Percentiles rank a stretch among this genome's conserved stretches.
Conservation (phyloP, 495 filamentous ascomycete genomes). For the Lindgomyces ingoldianus region DNA sequence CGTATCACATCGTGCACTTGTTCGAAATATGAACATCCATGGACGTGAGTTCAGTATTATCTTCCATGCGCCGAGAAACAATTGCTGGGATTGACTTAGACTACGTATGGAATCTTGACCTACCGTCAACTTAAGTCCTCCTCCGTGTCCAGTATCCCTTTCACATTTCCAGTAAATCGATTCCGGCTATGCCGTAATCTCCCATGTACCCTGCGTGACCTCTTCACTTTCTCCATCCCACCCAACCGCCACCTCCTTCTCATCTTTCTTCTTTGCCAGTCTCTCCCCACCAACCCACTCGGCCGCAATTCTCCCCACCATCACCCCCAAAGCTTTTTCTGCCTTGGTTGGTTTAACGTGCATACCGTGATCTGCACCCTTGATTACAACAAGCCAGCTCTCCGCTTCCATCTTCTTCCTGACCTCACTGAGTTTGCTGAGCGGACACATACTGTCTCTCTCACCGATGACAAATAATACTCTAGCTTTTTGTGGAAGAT, state of each 20-base stretch:
- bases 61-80: no score
- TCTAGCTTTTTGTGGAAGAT: constrained; percentile 32
- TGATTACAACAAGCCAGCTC: constrained; percentile 42
- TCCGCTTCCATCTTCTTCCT: constrained; percentile 42
- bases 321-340: constrained; percentile 28
- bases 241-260: neutral
- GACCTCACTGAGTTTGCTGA: constrained; percentile 39
- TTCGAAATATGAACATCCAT: no score
- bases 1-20: no score
- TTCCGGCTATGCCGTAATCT: no score
- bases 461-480: constrained; percentile 46
- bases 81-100: no score
- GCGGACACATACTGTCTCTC: constrained; percentile 44
- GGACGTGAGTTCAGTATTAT: no score
- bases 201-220: no score
- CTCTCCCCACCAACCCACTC: constrained; percentile 35
- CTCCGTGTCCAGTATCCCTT: no score
- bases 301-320: constrained; percentile 41
- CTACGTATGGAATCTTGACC: no score
- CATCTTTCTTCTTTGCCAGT: neutral
- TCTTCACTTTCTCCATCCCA: neutral
- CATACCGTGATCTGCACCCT: constrained; percentile 49
- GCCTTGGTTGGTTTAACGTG: constrained; percentile 37
- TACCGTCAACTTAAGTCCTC: no score
- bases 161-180: no score